phyloP scores from a whole-genome alignment of 805 yeast genomes.

The Metschnikowia rubicola region DNA sequence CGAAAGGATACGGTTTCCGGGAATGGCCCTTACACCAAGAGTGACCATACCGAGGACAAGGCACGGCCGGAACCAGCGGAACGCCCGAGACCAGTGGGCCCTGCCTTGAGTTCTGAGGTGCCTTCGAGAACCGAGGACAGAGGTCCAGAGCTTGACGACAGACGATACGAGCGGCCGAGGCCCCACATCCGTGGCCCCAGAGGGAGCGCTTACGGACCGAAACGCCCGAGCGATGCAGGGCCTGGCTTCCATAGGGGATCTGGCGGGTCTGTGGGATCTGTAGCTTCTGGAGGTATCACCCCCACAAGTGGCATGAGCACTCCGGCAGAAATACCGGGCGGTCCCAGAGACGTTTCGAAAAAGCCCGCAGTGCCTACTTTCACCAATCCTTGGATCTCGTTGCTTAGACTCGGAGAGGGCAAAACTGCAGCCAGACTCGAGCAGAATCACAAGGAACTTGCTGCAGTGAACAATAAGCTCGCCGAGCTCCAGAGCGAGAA shows the following conservation, averaged over 20 bases:
- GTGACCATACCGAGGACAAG: neutral
- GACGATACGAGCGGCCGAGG: neutral
- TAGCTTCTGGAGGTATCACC: neutral
- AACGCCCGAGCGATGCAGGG: neutral
- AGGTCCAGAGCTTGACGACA: neutral
- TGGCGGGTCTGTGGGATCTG: neutral
- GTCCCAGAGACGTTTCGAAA: neutral
- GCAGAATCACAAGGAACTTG: slow-evolving; percentile 24
- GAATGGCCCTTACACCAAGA: neutral
- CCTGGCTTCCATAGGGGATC: neutral
- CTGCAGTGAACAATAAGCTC: slow-evolving; percentile 24
- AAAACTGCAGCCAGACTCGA: slow-evolving; percentile 24
- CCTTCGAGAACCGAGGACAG: neutral
- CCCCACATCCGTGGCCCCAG: neutral
- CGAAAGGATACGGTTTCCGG: neutral
- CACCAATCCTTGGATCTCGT: slow-evolving; percentile 33
- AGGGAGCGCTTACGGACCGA: neutral
- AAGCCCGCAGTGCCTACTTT: neutral
- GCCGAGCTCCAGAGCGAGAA: slow-evolving; percentile 24
- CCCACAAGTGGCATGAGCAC: neutral
- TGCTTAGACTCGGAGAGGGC: slow-evolving; percentile 28
- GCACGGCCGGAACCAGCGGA: neutral
- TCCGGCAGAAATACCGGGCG: neutral
- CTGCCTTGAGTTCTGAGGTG: neutral
- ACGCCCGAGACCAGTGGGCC: neutral